Base-by-base conservation (phyloP, 495 filamentous ascomycete species). In the Neurospora sp. region DNA sequence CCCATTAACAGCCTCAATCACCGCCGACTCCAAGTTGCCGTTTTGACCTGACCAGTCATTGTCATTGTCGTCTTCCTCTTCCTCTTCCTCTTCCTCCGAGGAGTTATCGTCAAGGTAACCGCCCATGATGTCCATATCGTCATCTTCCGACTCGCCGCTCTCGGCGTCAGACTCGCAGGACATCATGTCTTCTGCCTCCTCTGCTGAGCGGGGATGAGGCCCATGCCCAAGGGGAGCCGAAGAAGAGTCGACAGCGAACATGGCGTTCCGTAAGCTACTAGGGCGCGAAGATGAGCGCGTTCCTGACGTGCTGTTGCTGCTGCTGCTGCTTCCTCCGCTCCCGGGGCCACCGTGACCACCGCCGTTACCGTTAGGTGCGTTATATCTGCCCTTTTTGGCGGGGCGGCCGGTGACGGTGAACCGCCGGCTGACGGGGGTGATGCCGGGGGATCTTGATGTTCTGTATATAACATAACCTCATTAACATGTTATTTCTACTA, bases 31-130 rank as follows among this genome's bases (percentile, higher is more conserved):
- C 27, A 79, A 31, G 9, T 76, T 78, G 11, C 74, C 77, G 31
- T 79, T 77, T 37, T 79, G 73, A 4, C 76, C 76, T n/a, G 76
- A 77, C 77, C 77, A 79, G 27, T 79, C 76, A 12, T 77, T 77
- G 27, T 79, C 76, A 12, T 77, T 77, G 70, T 77, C 76, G 20
- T 76, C 70, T 31, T 73, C 74, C 4, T 54, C 69, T 18, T 74
- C 70, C 9, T 74, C 72, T 0, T 74, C 72, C 1, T 74, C 69
- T 1, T 77, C 76, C 12, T 54, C 39, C 20, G 75, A 75, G 7
- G 70, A 40, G 4, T 75, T 72, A 18, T 73, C 23, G 66, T 69
- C 18, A 48, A 70, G 31, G 46, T 74, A 11, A 41, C 70, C 69
- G 41, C 76, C 31, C 73, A 72, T 76, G n/a, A 48, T 72, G 35